Percentiles rank a stretch among this genome's conserved stretches.
phyloP scores from a whole-genome alignment of 2,329 filamentous ascomycete genomes.

The Fulvia fulva region DNA sequence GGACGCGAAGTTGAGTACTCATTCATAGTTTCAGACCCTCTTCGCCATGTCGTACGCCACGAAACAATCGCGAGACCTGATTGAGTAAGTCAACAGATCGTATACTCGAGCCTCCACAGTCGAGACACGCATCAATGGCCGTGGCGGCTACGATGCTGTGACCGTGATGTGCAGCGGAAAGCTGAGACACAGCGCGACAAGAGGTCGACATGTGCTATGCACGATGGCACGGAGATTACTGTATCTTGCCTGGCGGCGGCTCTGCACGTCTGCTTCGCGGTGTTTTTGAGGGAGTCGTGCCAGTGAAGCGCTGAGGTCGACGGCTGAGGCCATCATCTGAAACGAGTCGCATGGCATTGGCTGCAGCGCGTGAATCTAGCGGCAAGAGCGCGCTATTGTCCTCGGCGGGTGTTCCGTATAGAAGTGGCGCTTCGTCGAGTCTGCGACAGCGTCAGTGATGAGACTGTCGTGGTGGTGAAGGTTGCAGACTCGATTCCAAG shows the following conservation, averaged over 20 bases:
- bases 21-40: neutral
- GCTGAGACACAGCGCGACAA: neutral
- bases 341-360: neutral
- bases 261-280: neutral
- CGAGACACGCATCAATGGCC: neutral
- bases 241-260: neutral
- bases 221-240: neutral
- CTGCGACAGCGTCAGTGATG: too few relatives aligned
- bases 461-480: too few relatives aligned
- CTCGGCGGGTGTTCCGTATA: too few relatives aligned
- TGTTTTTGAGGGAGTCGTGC: neutral
- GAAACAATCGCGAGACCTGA: constrained; percentile 1
- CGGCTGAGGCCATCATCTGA: neutral
- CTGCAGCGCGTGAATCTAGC: neutral
- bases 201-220: neutral
- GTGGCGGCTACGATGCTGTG: neutral
- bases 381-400: neutral
- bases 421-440: too few relatives aligned
- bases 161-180: neutral
- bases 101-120: neutral
- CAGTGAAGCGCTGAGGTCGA: constrained; percentile 1
- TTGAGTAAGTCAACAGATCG: neutral
- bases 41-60: neutral
- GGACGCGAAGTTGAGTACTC: neutral
- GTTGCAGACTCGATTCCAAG: too few relatives aligned